These are phyloP conservation scores for Fonsecaea erecta DNA, from an alignment of 2,329 filamentous ascomycete genomes.

Conservation along the genomic window DNA sequence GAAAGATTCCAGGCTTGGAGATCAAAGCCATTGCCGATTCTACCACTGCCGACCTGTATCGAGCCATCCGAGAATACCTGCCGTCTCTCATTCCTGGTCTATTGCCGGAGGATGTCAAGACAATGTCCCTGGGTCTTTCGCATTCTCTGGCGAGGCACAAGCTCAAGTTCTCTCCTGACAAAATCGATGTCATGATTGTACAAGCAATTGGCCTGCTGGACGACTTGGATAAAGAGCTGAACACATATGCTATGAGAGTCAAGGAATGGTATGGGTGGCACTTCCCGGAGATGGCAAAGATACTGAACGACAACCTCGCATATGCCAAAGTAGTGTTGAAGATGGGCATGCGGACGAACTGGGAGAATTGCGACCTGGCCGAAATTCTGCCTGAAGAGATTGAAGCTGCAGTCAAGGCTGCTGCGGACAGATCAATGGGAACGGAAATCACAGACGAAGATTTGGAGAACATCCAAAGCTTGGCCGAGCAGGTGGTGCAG, in stretches of 20 bases:
- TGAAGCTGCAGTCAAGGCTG: conserved; percentile 86
- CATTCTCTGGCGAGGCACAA: conserved; percentile 97
- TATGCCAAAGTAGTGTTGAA: conserved; percentile 86
- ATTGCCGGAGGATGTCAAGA: conserved; percentile 80
- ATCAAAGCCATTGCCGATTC: conserved; percentile 84
- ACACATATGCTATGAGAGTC: conserved; percentile 97
- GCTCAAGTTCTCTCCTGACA: conserved; percentile 97
- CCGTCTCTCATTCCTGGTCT: conserved; percentile 89
- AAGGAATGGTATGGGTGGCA: conserved; percentile 99
- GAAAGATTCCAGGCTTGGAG: conserved; percentile 85
- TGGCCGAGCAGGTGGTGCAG: conserved; percentile 90
- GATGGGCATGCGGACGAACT: conserved; percentile 86
- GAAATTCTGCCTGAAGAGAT: conserved; percentile 96
- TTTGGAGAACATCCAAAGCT: conserved; percentile 85
- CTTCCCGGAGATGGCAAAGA: conserved; percentile 97
- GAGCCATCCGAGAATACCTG: conserved; percentile 89
- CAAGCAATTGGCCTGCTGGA: conserved; percentile 93
- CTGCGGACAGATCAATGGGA: conserved; percentile 97
- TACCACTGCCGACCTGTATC: conserved; percentile 84
- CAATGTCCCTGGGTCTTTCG: conserved; percentile 93
- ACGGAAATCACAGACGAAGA: conserved; percentile 94
- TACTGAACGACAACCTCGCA: conserved; percentile 94
- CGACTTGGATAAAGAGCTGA: conserved; percentile 97
- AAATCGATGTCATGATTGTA: conserved; percentile 99
- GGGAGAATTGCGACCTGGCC: conserved; percentile 75